Evolutionary conservation across 768 basidiomycete species (phyloP).

Genomic region (Kwoniella dejecticola): DNA sequence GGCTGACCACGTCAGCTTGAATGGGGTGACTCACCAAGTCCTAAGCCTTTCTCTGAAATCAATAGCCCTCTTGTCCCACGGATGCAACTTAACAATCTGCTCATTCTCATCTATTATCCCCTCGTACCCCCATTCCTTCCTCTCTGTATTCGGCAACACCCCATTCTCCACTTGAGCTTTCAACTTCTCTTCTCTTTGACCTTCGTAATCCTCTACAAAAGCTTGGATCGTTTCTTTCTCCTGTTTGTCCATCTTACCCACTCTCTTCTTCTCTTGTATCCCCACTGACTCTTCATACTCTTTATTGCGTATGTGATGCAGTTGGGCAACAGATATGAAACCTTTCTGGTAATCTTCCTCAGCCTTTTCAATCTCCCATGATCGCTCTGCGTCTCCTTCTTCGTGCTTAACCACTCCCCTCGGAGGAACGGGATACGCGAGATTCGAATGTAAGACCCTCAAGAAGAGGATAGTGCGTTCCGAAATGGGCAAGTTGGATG

Average conservation of each 20-base stretch:
- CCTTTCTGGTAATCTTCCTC: conserved; percentile 19
- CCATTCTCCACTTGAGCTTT: conserved; percentile 37
- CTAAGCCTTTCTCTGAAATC: conserved; percentile 53
- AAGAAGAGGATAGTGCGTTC: conserved; percentile 34
- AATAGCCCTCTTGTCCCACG: conserved; percentile 44
- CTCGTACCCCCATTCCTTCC: conserved; percentile 27
- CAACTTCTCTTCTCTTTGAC: conserved; percentile 39
- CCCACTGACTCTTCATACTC: conserved; percentile 37
- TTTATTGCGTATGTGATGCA: conserved; percentile 28
- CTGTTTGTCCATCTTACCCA: conserved; percentile 34
- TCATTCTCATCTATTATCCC: conserved; percentile 30
- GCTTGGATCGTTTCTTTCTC: conserved; percentile 28
- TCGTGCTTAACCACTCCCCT: conserved; percentile 1
- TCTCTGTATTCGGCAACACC: conserved; percentile 25
- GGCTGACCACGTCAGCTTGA: too few relatives aligned
- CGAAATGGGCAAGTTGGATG: conserved; percentile 32
- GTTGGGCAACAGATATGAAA: conserved; percentile 15
- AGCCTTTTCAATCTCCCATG: conserved; percentile 1
- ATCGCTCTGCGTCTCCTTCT: neutral
- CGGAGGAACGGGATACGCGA: conserved; percentile 25
- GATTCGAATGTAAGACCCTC: conserved; percentile 33
- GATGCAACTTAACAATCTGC: conserved; percentile 31
- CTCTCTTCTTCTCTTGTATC: conserved; percentile 26
- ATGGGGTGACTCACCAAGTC: conserved; percentile 46
- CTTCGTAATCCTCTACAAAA: conserved; percentile 39